These are phyloP conservation scores for Tolypocladium guangdongense DNA, from an alignment of 2,329 filamentous ascomycete genomes.

Conservation along the genomic window DNA sequence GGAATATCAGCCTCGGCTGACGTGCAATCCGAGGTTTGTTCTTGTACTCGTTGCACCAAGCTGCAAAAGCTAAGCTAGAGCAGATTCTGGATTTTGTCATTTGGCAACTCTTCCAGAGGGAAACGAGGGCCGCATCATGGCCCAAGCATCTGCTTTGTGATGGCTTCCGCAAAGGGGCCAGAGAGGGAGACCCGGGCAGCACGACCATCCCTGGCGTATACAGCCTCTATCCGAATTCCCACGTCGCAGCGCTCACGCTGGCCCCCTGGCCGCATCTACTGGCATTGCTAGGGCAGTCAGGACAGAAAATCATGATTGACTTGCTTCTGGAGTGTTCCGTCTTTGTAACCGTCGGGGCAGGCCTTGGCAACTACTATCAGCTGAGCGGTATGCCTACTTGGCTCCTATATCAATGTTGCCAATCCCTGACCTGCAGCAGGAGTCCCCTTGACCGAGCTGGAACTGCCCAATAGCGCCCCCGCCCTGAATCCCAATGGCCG, in stretches of 20 bases:
- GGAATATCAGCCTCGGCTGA: slow-evolving; percentile 31
- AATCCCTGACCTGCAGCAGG: slow-evolving; percentile 21
- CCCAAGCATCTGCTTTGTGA: slow-evolving; percentile 73
- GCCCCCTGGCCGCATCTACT: slow-evolving; percentile 68
- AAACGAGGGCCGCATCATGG: slow-evolving; percentile 30
- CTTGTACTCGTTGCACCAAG: slow-evolving; percentile 1
- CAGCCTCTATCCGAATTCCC: slow-evolving; percentile 54
- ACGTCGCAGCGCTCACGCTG: slow-evolving; percentile 57
- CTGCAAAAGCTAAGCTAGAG: slow-evolving; percentile 6
- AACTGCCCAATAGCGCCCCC: slow-evolving; percentile 5
- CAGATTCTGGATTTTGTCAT: slow-evolving; percentile 70
- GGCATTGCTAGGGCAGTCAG: slow-evolving; percentile 60
- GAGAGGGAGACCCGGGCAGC: slow-evolving; percentile 14
- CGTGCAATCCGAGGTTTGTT: slow-evolving; percentile 52
- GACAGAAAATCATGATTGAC: slow-evolving; percentile 67
- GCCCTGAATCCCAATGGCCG: too few relatives aligned
- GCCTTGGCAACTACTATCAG: slow-evolving; percentile 61
- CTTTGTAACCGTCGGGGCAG: slow-evolving; percentile 52
- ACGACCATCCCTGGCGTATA: slow-evolving; percentile 55
- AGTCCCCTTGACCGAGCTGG: slow-evolving; percentile 37
- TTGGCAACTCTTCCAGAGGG: slow-evolving; percentile 61
- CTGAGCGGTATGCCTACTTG: slow-evolving; percentile 54
- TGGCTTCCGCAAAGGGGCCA: slow-evolving; percentile 53
- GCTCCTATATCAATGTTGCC: not conserved
- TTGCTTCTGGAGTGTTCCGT: slow-evolving; percentile 69